These are phyloP conservation scores for Grigorovia transvaalensis DNA, from an alignment of 805 yeast species.

Conservation along the genomic window DNA sequence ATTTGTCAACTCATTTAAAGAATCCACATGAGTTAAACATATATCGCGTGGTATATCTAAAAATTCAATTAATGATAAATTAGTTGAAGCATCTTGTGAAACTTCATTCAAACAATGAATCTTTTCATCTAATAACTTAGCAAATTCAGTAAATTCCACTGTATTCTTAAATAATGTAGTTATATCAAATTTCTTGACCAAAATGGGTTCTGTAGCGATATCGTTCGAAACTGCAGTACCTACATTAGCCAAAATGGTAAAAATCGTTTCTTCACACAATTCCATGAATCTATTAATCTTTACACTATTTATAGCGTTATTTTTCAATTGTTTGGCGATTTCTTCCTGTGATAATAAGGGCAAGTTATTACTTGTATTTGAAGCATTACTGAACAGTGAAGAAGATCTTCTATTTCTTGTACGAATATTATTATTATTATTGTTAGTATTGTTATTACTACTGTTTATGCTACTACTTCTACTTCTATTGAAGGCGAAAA, in stretches of 20 bases:
- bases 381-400: conserved; percentile 21
- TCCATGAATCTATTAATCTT: conserved; percentile 24
- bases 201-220: background rate
- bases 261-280: conserved; percentile 24
- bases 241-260: conserved; percentile 21
- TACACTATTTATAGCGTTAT: conserved; percentile 18
- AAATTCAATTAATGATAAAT: conserved; percentile 17
- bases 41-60: conserved; percentile 14
- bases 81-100: conserved; percentile 10
- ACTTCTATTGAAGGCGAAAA: conserved; percentile 28
- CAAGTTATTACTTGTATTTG: conserved; percentile 9
- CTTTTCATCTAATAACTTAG: conserved; percentile 17
- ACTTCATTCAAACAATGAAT: conserved; percentile 13
- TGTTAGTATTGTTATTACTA: background rate
- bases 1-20: conserved; percentile 9
- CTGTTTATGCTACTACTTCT: conserved; percentile 6
- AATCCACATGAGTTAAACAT: conserved; percentile 5
- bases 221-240: conserved; percentile 23
- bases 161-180: conserved; percentile 24
- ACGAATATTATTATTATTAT: background rate
- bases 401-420: conserved; percentile 24
- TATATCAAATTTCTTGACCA: conserved; percentile 11
- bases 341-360: conserved; percentile 27
- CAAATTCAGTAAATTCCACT: conserved; percentile 24
- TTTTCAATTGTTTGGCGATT: conserved; percentile 18